These are phyloP conservation scores for Trypanosoma boissoni DNA, from an alignment of 208 protist species.

Conservation along the genomic window DNA sequence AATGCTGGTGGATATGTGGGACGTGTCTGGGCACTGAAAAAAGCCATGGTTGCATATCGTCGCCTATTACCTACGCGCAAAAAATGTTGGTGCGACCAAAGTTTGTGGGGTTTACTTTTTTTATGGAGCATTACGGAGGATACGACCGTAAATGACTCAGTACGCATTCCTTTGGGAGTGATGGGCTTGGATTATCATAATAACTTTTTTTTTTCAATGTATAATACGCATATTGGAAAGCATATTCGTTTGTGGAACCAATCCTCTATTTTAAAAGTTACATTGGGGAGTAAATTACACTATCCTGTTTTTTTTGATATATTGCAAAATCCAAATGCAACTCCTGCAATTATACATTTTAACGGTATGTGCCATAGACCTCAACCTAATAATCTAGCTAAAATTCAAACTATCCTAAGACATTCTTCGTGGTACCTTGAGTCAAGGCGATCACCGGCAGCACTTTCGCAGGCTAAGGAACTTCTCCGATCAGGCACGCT, in stretches of 20 bases:
- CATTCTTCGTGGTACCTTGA: slow-evolving; percentile 11
- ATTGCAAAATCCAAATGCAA: not conserved
- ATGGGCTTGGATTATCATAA: slow-evolving; percentile 17
- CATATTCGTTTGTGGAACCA: slow-evolving; percentile 2
- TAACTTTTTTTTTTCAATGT: slow-evolving; percentile 7
- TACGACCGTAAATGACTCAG: not conserved
- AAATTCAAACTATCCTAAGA: not conserved
- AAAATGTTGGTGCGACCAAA: slow-evolving; percentile 22
- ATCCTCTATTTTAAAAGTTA: not conserved
- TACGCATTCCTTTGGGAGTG: slow-evolving; percentile 2
- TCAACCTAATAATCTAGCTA: too few species aligned
- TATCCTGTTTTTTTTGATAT: slow-evolving; percentile 6
- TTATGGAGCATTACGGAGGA: slow-evolving; percentile 3
- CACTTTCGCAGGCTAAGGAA: not conserved
- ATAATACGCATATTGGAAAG: not conserved
- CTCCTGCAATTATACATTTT: slow-evolving; percentile 8
- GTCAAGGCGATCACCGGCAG: not conserved
- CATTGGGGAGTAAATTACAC: not conserved
- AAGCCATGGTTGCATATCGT: not conserved
- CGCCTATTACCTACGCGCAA: not conserved
- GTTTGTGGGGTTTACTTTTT: slow-evolving; percentile 8
- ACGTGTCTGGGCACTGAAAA: slow-evolving; percentile 20
- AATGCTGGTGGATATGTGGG: slow-evolving; percentile 21
- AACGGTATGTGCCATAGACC: not conserved
- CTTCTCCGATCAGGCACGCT: not conserved